These are phyloP conservation scores for Tetrapisispora nanseiensis DNA, from an alignment of 805 yeast genomes.

Conservation along the genomic window DNA sequence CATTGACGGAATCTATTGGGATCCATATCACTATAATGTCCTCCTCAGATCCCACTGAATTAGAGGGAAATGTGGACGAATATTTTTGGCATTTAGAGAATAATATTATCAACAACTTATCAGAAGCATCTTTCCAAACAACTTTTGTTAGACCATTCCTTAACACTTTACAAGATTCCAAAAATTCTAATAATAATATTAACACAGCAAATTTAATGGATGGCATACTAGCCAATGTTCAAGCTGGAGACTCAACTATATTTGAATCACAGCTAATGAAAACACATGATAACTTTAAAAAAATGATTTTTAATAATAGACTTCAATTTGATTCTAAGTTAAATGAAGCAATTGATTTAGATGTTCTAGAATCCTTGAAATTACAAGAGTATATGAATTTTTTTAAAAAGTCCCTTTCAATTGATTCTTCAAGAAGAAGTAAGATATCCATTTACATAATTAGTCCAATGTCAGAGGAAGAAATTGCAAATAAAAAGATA, in stretches of 20 bases:
- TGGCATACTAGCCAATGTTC: conserved; percentile 29
- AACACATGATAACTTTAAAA: conserved; percentile 41
- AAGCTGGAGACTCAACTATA: conserved; percentile 23
- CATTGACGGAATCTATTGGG: conserved; percentile 45
- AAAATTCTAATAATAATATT: conserved; percentile 10
- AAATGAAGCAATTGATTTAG: conserved; percentile 29
- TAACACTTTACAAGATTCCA: conserved; percentile 9
- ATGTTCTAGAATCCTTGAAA: conserved; percentile 26
- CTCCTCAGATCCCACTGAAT: conserved; percentile 32
- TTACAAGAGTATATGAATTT: conserved; percentile 30
- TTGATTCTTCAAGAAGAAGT: conserved; percentile 30
- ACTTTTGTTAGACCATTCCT: conserved; percentile 33
- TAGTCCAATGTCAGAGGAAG: conserved; percentile 31
- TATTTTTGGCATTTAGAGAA: conserved; percentile 36
- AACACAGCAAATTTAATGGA: conserved; percentile 31
- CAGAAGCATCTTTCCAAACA: conserved; percentile 30
- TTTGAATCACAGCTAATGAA: conserved; percentile 24
- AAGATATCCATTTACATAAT: conserved; percentile 36
- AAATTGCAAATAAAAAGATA: conserved; percentile 29
- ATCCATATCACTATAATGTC: conserved; percentile 51
- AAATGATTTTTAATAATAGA: conserved; percentile 38
- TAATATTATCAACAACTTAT: conserved; percentile 19
- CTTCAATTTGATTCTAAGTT: conserved; percentile 31
- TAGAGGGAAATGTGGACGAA: conserved; percentile 40
- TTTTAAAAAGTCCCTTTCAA: conserved; percentile 29